phyloP scores from a whole-genome alignment of 805 yeast genomes.

The Ogataea thermomethanolica region DNA sequence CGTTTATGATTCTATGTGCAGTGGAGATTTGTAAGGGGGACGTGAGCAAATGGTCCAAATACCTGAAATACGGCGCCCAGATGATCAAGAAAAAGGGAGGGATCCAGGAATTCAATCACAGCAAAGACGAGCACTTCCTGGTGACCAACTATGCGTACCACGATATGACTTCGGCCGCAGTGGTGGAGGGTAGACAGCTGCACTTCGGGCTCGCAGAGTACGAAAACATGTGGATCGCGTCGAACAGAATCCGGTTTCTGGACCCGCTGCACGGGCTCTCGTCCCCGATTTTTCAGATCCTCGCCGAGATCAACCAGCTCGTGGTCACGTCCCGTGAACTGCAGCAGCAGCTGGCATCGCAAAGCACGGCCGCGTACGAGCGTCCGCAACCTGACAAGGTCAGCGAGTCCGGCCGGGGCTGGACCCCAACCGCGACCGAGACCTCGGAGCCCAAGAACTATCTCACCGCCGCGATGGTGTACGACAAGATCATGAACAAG shows the following conservation, averaged over 20 bases:
- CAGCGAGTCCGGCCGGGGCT: no score
- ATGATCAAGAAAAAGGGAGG: conserved; percentile 64
- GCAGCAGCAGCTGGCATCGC: no score
- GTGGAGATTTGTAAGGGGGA: conserved; percentile 84
- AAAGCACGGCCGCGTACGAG: no score
- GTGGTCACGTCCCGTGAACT: conserved; percentile 32
- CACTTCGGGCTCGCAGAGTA: conserved; percentile 63
- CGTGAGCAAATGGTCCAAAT: conserved; percentile 68
- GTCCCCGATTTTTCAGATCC: conserved; percentile 58
- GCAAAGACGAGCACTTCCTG: conserved; percentile 66
- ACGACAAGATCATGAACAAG: conserved; percentile 34
- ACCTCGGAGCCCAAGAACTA: conserved; percentile 15
- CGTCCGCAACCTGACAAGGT: no score
- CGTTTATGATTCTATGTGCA: conserved; percentile 65
- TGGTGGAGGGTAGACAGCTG: conserved; percentile 55
- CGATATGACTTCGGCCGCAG: conserved; percentile 65
- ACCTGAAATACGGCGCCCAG: conserved; percentile 62
- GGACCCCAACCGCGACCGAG: no score
- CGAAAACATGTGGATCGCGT: conserved; percentile 43
- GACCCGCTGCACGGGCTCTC: conserved; percentile 75
- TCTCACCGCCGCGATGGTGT: conserved; percentile 32
- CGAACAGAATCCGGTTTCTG: conserved; percentile 41
- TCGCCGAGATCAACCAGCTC: conserved; percentile 66
- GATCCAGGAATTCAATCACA: conserved; percentile 43
- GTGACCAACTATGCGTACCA: conserved; percentile 79